Conservation (phyloP, 257 asterid species). For the Henckelia pumila region DNA sequence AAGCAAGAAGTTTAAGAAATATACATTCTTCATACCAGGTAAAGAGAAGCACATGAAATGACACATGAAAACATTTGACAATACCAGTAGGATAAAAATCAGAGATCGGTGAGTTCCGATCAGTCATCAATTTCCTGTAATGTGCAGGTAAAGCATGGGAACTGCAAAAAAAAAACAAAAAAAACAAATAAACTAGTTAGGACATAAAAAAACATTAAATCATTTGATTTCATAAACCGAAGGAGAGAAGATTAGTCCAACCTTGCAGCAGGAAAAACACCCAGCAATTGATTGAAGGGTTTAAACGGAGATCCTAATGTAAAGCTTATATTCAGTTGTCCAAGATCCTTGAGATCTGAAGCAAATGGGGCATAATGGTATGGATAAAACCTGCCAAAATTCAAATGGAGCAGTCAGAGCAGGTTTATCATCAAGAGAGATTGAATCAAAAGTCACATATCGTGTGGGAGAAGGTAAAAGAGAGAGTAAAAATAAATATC, state of each 20-base stretch:
- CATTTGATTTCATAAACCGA: neutral
- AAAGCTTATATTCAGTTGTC: slow-evolving; percentile 59
- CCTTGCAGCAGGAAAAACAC: slow-evolving; percentile 99
- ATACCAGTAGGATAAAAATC: slow-evolving; percentile 94
- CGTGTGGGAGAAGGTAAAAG: neutral
- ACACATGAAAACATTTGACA: slow-evolving; percentile 13
- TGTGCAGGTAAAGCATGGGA: slow-evolving; percentile 88
- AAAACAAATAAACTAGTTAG: slow-evolving; percentile 43
- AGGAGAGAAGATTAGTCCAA: slow-evolving; percentile 29
- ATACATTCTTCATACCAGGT: neutral
- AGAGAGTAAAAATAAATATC: neutral
- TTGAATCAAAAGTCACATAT: slow-evolving; percentile 1
- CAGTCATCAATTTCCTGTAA: slow-evolving; percentile 86
- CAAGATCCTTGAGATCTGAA: slow-evolving; percentile 87
- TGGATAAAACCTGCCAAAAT: slow-evolving; percentile 82
- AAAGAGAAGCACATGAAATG: slow-evolving; percentile 17
- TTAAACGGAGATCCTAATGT: slow-evolving; percentile 90
- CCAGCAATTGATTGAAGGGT: slow-evolving; percentile 91
- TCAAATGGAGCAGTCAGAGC: slow-evolving; percentile 25
- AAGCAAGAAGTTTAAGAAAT: slow-evolving; percentile 15
- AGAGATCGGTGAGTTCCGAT: slow-evolving; percentile 84
- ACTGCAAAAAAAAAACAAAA: too few species aligned
- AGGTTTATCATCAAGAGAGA: slow-evolving; percentile 14
- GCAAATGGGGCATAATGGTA: slow-evolving; percentile 99
- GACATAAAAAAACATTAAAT: slow-evolving; percentile 15